Evolutionary conservation across 805 yeast genomes (phyloP).

Genomic region (Clavispora fructus): DNA sequence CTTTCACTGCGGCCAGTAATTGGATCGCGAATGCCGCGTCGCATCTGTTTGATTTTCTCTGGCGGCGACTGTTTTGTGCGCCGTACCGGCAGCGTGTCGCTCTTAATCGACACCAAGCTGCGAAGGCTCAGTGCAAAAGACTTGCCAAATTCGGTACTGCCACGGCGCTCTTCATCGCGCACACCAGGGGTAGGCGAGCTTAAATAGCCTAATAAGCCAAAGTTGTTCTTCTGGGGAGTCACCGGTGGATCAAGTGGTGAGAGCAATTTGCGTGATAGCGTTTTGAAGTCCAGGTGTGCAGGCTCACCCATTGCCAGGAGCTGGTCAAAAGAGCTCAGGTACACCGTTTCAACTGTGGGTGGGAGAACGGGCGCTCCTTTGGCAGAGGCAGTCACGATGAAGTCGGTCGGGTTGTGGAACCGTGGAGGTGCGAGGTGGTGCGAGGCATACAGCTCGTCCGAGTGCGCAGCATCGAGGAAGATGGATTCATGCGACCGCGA

Average conservation of each 20-base stretch:
- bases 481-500: slow-evolving; percentile 24
- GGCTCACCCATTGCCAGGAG: background rate
- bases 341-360: slow-evolving; percentile 30
- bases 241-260: background rate
- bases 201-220: slow-evolving; percentile 17
- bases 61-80: slow-evolving; percentile 9
- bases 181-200: slow-evolving; percentile 17
- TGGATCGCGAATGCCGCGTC: slow-evolving; percentile 13
- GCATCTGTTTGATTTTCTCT: slow-evolving; percentile 11
- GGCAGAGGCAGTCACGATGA: slow-evolving; percentile 10
- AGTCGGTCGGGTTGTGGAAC: slow-evolving; percentile 33
- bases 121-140: slow-evolving; percentile 28
- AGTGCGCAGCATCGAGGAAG: slow-evolving; percentile 4
- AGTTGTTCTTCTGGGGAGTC: slow-evolving; percentile 13
- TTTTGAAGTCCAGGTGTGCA: slow-evolving; percentile 10
- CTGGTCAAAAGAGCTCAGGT: slow-evolving; percentile 14
- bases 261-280: slow-evolving; percentile 12
- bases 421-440: slow-evolving; percentile 1
- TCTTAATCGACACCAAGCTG: slow-evolving; percentile 16
- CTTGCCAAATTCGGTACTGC: slow-evolving; percentile 21
- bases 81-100: slow-evolving; percentile 1
- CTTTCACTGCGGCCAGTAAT: slow-evolving; percentile 25
- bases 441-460: background rate
- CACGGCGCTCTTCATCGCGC: background rate
- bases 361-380: slow-evolving; percentile 12